These are phyloP conservation scores for Wickerhamomyces mucosus DNA, from an alignment of 805 yeast species.

Conservation along the genomic window DNA sequence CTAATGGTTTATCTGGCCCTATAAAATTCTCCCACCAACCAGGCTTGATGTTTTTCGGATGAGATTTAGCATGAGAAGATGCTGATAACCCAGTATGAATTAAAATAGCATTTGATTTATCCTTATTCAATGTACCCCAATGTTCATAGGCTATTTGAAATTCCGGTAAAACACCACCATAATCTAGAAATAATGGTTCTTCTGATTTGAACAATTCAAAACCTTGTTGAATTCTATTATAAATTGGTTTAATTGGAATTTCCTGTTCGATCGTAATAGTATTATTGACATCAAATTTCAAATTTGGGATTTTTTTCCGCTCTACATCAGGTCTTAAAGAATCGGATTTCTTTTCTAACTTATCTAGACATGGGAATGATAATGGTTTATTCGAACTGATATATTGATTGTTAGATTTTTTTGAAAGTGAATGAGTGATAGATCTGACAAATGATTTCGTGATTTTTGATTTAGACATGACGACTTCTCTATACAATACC, in stretches of 20 bases:
- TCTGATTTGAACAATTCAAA: constrained; percentile 46
- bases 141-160: constrained; percentile 86
- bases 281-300: not conserved
- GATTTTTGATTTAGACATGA: too few species aligned
- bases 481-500: too few species aligned
- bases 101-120: constrained; percentile 62
- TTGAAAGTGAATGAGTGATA: constrained; percentile 1
- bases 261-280: constrained; percentile 11
- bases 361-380: constrained; percentile 79
- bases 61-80: constrained; percentile 87
- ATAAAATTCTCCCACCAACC: constrained; percentile 98
- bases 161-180: constrained; percentile 69
- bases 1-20: constrained; percentile 71
- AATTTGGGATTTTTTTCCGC: too few species aligned
- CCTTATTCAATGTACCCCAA: constrained; percentile 70
- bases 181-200: constrained; percentile 63
- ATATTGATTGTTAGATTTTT: not conserved
- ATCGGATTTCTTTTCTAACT: constrained; percentile 48
- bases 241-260: constrained; percentile 71
- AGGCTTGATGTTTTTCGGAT: constrained; percentile 49
- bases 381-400: constrained; percentile 10
- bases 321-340: constrained; percentile 8
- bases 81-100: constrained; percentile 91
- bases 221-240: constrained; percentile 60
- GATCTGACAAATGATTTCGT: not conserved